Evolutionary conservation across 2,329 filamentous ascomycete genomes (phyloP), one percentile per base, ranked within the genome.

Genomic region (Rutstroemia sp.): DNA sequence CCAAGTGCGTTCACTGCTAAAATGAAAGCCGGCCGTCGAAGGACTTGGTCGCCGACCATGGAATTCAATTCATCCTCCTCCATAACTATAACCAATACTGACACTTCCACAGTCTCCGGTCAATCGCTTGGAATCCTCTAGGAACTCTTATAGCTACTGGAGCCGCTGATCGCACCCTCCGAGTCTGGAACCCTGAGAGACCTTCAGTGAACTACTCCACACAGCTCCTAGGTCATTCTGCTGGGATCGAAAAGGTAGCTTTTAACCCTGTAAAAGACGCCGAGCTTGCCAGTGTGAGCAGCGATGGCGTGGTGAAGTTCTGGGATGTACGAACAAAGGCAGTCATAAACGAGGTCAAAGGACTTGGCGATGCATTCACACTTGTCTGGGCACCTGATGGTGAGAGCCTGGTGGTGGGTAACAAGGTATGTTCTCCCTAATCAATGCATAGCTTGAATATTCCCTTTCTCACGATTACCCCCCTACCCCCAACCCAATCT

Each of bases 51-150:
- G 2, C 30, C 30, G 30, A 12, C 10, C 12, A 34, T 25, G 7
- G 19, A 12, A 16, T 42, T 42, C 23, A 34, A 34, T 34, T 51
- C 14, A 39, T 34, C 25, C 9, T 8, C 16, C 10, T 18, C 5
- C 14, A 42, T 42, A 19, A n/a, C n/a, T 42, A 5, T 7, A 10
- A 42, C n/a, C 12, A 25, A 23, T 5, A 23, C 52, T 54, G 23
- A 54, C 23, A 49, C 38, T 23, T 23, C n/a, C 18, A 37, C 42
- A 90, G 86, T 61, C 78, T 95, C 56, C 84, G 88, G 42, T 86
- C 87, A 1, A 85, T 97, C 62, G 86, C 88, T 41, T 97, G 92
- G 92, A 96, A 92, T 62, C 89, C 92, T 0, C 77, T 89, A 0
- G 91, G 92, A 37, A 87, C 83, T 8, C 77, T 94, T 58, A 84